Evolutionary conservation across 441 rosid species (phyloP).

Genomic region (Bocquillonia castaneifolia): DNA sequence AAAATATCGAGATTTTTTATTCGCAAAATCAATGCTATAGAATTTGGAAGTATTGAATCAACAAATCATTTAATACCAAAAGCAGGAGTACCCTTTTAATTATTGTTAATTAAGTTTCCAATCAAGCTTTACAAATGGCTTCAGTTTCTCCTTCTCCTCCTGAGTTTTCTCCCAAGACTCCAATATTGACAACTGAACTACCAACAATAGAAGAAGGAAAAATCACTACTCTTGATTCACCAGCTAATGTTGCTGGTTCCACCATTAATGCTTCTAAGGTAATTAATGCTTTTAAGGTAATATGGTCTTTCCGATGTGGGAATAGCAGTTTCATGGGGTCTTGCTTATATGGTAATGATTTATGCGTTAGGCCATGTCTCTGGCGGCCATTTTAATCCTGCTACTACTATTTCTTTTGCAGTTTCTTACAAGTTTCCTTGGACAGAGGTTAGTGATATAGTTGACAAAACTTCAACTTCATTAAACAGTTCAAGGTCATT

Average conservation of each 20-base stretch:
- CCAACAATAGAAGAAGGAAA: conserved; percentile 6
- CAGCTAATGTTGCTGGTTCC: neutral
- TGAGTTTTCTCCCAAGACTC: neutral
- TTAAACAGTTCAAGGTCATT: too few relatives aligned
- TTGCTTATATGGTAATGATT: conserved; percentile 12
- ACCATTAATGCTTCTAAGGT: too few relatives aligned
- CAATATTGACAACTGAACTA: neutral
- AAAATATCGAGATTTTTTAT: neutral
- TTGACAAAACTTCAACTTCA: too few relatives aligned
- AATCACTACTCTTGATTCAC: neutral
- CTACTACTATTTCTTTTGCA: conserved; percentile 10
- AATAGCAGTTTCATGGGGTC: conserved; percentile 7
- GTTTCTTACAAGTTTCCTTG: neutral
- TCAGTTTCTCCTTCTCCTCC: conserved; percentile 1
- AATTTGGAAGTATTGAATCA: neutral
- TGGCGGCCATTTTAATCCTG: conserved; percentile 7
- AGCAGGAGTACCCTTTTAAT: neutral
- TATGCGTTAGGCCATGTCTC: conserved; percentile 9
- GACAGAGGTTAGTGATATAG: neutral
- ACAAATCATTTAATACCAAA: neutral
- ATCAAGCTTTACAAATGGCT: neutral
- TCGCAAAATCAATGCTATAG: neutral
- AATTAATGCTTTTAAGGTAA: conserved; percentile 3
- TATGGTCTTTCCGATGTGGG: neutral
- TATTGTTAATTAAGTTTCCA: neutral